A percentile compares a stretch with the other conserved stretches of the same genome.
phyloP scores from a whole-genome alignment of 2,329 filamentous ascomycete genomes.

The Fusarium penzigii region DNA sequence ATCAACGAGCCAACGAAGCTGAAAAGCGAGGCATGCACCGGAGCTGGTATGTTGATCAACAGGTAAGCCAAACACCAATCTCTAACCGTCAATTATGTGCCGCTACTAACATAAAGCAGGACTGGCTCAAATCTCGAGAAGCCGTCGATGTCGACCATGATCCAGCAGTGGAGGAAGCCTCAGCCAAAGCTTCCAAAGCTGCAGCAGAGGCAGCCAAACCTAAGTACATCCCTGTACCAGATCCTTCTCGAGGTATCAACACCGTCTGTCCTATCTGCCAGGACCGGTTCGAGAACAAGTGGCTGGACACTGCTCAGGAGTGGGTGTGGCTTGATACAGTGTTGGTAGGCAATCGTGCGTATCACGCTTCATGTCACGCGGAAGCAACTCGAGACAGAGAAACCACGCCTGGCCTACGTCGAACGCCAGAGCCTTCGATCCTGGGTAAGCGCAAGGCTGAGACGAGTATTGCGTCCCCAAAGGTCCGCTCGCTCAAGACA shows the following conservation, averaged over 20 bases:
- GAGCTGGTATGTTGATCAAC: constrained; percentile 92
- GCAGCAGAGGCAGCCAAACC: constrained; percentile 46
- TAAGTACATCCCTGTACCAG: constrained; percentile 81
- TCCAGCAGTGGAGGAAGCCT: constrained; percentile 34
- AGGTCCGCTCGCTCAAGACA: constrained; percentile 39
- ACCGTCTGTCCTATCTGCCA: constrained; percentile 91
- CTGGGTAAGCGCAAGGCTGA: constrained; percentile 77
- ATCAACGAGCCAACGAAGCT: constrained; percentile 83
- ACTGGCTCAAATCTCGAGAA: constrained; percentile 89
- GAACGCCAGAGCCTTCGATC: constrained; percentile 62
- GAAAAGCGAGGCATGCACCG: constrained; percentile 85
- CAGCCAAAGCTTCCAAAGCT: constrained; percentile 38
- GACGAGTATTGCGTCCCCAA: constrained; percentile 46
- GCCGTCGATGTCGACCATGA: constrained; percentile 66
- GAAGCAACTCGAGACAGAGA: constrained; percentile 73
- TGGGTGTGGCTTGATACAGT: constrained; percentile 95
- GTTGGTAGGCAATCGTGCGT: constrained; percentile 75
- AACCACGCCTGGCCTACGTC: constrained; percentile 42
- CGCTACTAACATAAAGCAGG: constrained; percentile 49
- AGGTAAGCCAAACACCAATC: constrained; percentile 52
- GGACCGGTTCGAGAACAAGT: constrained; percentile 89
- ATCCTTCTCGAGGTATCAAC: constrained; percentile 72
- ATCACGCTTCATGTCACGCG: constrained; percentile 85
- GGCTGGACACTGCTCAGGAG: constrained; percentile 90
- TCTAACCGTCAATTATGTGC: neutral